Base-by-base conservation (phyloP, 169 alveolate genomes). In the Eimeria necatrix region DNA sequence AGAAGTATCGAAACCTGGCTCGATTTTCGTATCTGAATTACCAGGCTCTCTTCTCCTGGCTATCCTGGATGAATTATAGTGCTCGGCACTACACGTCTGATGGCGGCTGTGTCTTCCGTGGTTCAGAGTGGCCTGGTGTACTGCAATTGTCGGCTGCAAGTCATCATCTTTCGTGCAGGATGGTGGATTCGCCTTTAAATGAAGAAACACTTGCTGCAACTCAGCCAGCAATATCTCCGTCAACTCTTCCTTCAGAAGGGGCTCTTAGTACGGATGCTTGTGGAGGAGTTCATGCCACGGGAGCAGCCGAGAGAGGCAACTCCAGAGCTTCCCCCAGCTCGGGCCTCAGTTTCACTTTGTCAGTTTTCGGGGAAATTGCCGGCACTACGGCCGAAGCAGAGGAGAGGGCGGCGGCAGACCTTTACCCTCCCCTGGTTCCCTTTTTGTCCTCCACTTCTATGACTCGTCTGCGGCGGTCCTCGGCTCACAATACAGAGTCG, bases 361-460 rank as follows among this genome's bases (percentile, higher is more conserved):
- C 71, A 46, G 81, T 46, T 24, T 41, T 41, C 10, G 59, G 9
- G 81, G 41, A 16, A 12, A n/a, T 14, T n/a, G 14, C 51, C 48
- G 24, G 46, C 0, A 12, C 6, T 51, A 18, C 41, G 48, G 24
- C 48, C 14, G 64, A 56, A 14, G 18, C 74, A 14, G 74, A 85
- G 76, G 80, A 24, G 2, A 46, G 49, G 46, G 48, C 80, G 41
- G 68, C 46, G 49, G 41, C 41, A 9, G 92, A 14, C 46, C 60
- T 85, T 7, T 85, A 85, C 92, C 92, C 92, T 22, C 20, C 92
- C 51, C 92, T 85, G 22, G 16, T 85, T 32, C 92, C 92, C 53
- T n/a, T 85, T 41, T 78, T 59, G 22, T 4, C 76, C 48, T 4
- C 46, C 18, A 16, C 53, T 60, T 56, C 80, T 16, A 22, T 32